Base-by-base conservation (phyloP, 768 basidiomycete species). In the Xerocomellus dryophilus region DNA sequence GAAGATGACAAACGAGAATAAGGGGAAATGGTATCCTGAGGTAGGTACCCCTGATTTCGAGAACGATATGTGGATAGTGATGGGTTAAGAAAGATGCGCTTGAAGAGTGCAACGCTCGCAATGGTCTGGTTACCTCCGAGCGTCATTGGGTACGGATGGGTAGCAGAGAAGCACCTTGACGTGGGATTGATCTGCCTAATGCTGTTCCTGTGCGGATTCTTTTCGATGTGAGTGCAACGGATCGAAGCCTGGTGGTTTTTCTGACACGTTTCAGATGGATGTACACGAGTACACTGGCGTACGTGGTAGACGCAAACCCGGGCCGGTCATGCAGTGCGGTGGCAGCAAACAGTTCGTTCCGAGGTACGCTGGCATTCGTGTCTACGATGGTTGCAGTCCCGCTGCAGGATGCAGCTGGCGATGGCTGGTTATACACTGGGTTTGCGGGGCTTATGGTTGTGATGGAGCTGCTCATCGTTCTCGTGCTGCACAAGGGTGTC, bases 261-360 rank as follows among this genome's bases (percentile, higher is more conserved):
- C 54, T 53, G 50, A 54, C 32, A 38, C 39, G 25, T 50, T 53
- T 3, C 54, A 83, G 80, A 61, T 76, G 76, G 70, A 81, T 85
- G 44, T 87, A 88, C 64, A 71, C 83, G 15, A 82, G 83, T 46
- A 86, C 88, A 0, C 71, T 95, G 29, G 87, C 93, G 0, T 95
- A 93, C 61, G 76, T 94, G 32, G 90, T 94, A 15, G 93, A 97
- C 61, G 83, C 90, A 5, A 97, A 95, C 66, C 75, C 77, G 7
- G 93, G 93, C 9, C 80, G 88, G 27, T 89, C 89, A 2, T 83
- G 86, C 5, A 82, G 82, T 3, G 90, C 88, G 1, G 81, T 83
- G 7, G 90, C 92, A 0, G 72, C 79, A 27, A 95, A 95, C 67
- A 88, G 86, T 52, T 80, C 79, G 29, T 88, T 88, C 68, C 80